These are phyloP conservation scores for Crithidia sp. DNA, from an alignment of 208 protist genomes.

Conservation along the genomic window DNA sequence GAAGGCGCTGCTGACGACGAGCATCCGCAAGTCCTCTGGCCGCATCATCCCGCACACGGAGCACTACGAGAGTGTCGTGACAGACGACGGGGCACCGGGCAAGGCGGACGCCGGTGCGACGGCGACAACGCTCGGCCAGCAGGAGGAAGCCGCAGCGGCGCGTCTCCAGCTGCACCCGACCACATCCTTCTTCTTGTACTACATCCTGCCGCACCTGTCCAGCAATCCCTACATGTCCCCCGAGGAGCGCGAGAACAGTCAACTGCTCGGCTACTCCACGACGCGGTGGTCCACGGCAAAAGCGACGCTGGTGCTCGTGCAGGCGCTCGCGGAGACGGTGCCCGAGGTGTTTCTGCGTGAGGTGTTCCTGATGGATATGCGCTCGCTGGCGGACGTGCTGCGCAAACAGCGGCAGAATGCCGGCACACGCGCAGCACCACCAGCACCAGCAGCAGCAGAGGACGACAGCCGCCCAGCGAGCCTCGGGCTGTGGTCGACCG, in stretches of 20 bases:
- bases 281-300: constrained; percentile 55
- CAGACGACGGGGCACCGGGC: constrained; percentile 9
- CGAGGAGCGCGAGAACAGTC: constrained; percentile 39
- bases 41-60: constrained; percentile 17
- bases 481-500: constrained; percentile 27
- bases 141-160: constrained; percentile 22
- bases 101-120: background rate
- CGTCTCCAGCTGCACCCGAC: constrained; percentile 19
- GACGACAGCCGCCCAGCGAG: background rate
- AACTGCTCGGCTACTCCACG: constrained; percentile 31
- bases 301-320: constrained; percentile 62
- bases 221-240: constrained; percentile 39
- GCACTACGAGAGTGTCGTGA: constrained; percentile 31
- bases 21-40: constrained; percentile 38
- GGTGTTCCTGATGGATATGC: constrained; percentile 39
- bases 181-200: constrained; percentile 52
- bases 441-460: background rate
- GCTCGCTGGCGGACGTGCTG: constrained; percentile 18
- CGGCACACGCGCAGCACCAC: background rate
- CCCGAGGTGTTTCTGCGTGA: constrained; percentile 60
- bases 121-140: constrained; percentile 14
- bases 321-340: constrained; percentile 43
- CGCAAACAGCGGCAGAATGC: constrained; percentile 9
- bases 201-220: constrained; percentile 54
- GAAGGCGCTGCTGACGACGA: constrained; percentile 46